Evolutionary conservation across 768 basidiomycete genomes (phyloP).

Genomic region (Rhizopogon sp.): DNA sequence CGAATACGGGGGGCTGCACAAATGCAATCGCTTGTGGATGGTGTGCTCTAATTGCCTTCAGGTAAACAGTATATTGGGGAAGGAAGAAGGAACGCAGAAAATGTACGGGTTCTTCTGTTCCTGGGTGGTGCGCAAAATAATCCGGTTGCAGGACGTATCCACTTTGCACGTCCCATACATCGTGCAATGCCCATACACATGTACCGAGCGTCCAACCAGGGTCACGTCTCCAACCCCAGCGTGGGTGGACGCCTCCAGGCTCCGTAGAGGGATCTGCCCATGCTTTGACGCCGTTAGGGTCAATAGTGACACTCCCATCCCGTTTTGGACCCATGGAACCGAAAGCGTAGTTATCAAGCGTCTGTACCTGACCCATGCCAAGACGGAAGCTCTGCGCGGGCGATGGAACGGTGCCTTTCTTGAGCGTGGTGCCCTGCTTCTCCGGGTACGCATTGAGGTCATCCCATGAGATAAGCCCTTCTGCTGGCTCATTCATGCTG

Average conservation of each 20-base stretch:
- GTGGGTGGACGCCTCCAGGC: slow-evolving; percentile 49
- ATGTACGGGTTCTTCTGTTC: slow-evolving; percentile 42
- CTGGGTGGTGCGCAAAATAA: slow-evolving; percentile 63
- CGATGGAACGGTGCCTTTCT: slow-evolving; percentile 85
- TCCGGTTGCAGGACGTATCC: slow-evolving; percentile 63
- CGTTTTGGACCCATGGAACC: slow-evolving; percentile 71
- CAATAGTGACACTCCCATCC: slow-evolving; percentile 72
- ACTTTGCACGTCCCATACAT: slow-evolving; percentile 79
- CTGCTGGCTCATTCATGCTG: slow-evolving; percentile 89
- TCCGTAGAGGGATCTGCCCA: slow-evolving; percentile 65
- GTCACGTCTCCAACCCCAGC: slow-evolving; percentile 84
- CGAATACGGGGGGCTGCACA: slow-evolving; percentile 89
- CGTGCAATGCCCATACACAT: slow-evolving; percentile 86
- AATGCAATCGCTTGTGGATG: slow-evolving; percentile 89
- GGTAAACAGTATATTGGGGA: slow-evolving; percentile 58
- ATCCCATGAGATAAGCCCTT: slow-evolving; percentile 65
- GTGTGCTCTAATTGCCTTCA: slow-evolving; percentile 49
- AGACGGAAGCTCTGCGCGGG: slow-evolving; percentile 80
- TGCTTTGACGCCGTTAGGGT: slow-evolving; percentile 74
- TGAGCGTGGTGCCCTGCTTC: slow-evolving; percentile 65
- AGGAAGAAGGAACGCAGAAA: slow-evolving; percentile 81
- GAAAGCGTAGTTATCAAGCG: slow-evolving; percentile 81
- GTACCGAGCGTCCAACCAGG: slow-evolving; percentile 68
- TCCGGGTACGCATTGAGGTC: slow-evolving; percentile 64
- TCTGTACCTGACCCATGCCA: slow-evolving; percentile 83